A percentile compares a stretch with the other conserved stretches of the same genome.
Evolutionary conservation across 441 rosid species (phyloP).

Genomic region (Euphorbia corollata): DNA sequence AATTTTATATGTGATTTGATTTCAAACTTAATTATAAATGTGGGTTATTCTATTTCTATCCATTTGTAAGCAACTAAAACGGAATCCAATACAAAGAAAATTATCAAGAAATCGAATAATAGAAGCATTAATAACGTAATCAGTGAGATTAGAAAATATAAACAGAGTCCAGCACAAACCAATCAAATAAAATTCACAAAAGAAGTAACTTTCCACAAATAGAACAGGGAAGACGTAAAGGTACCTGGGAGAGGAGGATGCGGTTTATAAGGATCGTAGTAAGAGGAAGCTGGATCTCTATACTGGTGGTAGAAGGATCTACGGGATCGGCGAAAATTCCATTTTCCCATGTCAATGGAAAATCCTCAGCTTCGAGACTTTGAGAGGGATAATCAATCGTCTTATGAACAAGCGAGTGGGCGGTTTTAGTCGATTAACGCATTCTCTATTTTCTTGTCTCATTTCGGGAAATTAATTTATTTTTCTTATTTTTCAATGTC

Average conservation of each 20-base stretch:
- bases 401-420: neutral
- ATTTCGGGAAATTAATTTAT: too few species aligned
- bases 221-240: too few species aligned
- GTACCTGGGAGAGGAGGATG: slow-evolving; percentile 24
- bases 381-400: neutral
- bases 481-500: too few species aligned
- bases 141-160: neutral
- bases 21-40: neutral
- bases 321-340: slow-evolving; percentile 39
- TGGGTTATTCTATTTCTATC: neutral
- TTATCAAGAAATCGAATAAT: neutral
- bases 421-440: neutral
- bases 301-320: slow-evolving; percentile 30
- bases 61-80: neutral
- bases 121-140: neutral
- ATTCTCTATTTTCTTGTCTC: too few species aligned
- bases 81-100: neutral
- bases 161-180: neutral
- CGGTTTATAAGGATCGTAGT: slow-evolving; percentile 21
- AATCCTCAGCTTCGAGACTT: neutral
- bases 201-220: neutral
- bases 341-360: slow-evolving; percentile 39
- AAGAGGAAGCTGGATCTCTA: slow-evolving; percentile 24
- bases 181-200: neutral
- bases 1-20: too few species aligned